Evolutionary conservation across 1,284 basidiomycete species (phyloP).

Genomic region (Trichosporon asahii): DNA sequence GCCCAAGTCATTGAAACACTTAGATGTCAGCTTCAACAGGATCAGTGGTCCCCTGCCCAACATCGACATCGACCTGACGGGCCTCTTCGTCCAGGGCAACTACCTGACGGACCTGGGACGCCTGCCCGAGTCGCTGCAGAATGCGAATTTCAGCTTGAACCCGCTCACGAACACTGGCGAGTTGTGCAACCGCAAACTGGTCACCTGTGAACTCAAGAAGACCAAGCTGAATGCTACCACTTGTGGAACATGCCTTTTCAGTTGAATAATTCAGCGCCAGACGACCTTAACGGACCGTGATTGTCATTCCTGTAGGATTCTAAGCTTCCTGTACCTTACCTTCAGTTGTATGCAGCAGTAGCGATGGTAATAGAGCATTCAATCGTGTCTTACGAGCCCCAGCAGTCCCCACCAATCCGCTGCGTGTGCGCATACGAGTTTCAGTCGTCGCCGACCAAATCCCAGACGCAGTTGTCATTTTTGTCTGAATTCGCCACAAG

Average conservation of each 20-base stretch:
- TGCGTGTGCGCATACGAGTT: not conserved
- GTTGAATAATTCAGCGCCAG: not conserved
- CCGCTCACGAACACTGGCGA: constrained; percentile 1
- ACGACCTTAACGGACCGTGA: not conserved
- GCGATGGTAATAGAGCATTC: no score
- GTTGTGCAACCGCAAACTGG: not conserved
- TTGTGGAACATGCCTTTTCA: not conserved
- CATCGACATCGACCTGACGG: constrained; percentile 31
- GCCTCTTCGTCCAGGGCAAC: constrained; percentile 28
- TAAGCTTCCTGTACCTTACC: not conserved
- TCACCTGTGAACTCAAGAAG: not conserved
- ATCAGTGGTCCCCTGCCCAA: constrained; percentile 37
- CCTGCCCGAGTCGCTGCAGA: not conserved
- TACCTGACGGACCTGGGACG: not conserved
- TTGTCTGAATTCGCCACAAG: not conserved
- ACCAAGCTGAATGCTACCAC: not conserved
- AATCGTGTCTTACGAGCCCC: no score
- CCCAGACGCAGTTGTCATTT: not conserved
- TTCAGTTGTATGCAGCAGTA: not conserved
- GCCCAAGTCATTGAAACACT: not conserved
- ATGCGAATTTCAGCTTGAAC: not conserved
- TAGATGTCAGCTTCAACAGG: constrained; percentile 45
- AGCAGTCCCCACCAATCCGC: no score
- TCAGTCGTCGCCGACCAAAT: not conserved
- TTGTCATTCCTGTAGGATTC: not conserved